Percentiles rank a stretch among this genome's conserved stretches.
phyloP scores from a whole-genome alignment of 1,139 yeast genomes.

The Suhomyces panamericanus region DNA sequence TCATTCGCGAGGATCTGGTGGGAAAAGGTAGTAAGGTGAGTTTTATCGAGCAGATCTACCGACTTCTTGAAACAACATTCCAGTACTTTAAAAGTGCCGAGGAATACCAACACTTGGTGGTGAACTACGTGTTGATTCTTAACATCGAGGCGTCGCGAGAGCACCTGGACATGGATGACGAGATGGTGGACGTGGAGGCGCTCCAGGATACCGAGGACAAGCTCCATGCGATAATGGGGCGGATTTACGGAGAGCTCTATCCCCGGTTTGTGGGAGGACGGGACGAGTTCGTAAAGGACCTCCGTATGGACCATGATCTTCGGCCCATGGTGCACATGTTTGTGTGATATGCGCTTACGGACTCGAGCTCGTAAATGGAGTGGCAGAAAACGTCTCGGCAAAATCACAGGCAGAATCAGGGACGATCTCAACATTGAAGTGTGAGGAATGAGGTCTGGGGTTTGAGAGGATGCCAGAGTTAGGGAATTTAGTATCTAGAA shows the following conservation, averaged over 20 bases:
- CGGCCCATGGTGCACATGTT: slow-evolving; percentile 19
- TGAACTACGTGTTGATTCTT: slow-evolving; percentile 27
- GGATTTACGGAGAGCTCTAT: slow-evolving; percentile 29
- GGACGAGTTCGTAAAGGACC: slow-evolving; percentile 28
- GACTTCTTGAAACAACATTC: slow-evolving; percentile 41
- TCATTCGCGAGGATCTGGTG: slow-evolving; percentile 33
- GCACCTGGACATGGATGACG: slow-evolving; percentile 8
- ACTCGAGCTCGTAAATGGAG: not conserved
- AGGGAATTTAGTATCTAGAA: too few relatives aligned
- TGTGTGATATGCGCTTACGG: slow-evolving; percentile 1
- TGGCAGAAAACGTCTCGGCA: slow-evolving; percentile 1
- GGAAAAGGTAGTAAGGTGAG: slow-evolving; percentile 44
- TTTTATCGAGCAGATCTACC: slow-evolving; percentile 48
- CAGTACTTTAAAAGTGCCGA: slow-evolving; percentile 46
- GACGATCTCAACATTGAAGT: too few relatives aligned
- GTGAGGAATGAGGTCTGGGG: too few relatives aligned
- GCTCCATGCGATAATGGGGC: slow-evolving; percentile 27
- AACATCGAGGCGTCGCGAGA: slow-evolving; percentile 24
- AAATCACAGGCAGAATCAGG: not conserved
- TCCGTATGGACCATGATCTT: slow-evolving; percentile 31
- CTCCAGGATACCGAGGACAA: slow-evolving; percentile 26
- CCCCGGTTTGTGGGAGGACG: slow-evolving; percentile 22
- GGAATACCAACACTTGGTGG: slow-evolving; percentile 40
- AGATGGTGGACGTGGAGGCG: slow-evolving; percentile 8
- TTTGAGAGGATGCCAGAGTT: too few relatives aligned